Conservation (phyloP, 805 yeast genomes). For the Zygoascus tannicola region DNA sequence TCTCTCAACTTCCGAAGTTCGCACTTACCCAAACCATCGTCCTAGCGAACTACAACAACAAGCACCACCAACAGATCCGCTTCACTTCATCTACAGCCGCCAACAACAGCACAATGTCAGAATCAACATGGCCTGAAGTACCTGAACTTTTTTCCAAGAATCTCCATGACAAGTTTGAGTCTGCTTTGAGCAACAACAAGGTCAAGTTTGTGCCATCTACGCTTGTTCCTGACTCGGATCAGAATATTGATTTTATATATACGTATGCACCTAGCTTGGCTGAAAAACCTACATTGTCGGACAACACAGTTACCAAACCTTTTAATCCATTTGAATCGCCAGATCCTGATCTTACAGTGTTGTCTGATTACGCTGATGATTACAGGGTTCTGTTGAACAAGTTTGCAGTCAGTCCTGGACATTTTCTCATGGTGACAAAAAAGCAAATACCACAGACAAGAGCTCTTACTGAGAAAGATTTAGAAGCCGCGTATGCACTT, state of each 20-base stretch:
- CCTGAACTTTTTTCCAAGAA: not conserved
- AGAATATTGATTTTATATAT: slow-evolving; percentile 26
- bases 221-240: slow-evolving; percentile 26
- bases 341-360: slow-evolving; percentile 62
- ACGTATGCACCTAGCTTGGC: slow-evolving; percentile 31
- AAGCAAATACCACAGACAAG: slow-evolving; percentile 62
- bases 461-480: slow-evolving; percentile 63
- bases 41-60: not conserved
- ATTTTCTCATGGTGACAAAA: slow-evolving; percentile 69
- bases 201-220: slow-evolving; percentile 46
- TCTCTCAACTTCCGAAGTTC: not conserved
- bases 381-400: slow-evolving; percentile 72
- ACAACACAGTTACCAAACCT: slow-evolving; percentile 4
- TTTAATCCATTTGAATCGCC: slow-evolving; percentile 69
- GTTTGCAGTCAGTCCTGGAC: slow-evolving; percentile 74
- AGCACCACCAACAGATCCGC: too few relatives aligned
- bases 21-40: not conserved
- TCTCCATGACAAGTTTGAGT: slow-evolving; percentile 18
- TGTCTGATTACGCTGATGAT: slow-evolving; percentile 38
- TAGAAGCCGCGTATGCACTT: slow-evolving; percentile 48
- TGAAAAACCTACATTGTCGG: slow-evolving; percentile 24
- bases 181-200: slow-evolving; percentile 39
- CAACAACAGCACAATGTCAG: not conserved
- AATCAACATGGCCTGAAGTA: not conserved
- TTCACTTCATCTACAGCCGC: too few relatives aligned